These are phyloP conservation scores for Chlamydomonas applanata DNA, from an alignment of 139 green algal species.

Conservation along the genomic window DNA sequence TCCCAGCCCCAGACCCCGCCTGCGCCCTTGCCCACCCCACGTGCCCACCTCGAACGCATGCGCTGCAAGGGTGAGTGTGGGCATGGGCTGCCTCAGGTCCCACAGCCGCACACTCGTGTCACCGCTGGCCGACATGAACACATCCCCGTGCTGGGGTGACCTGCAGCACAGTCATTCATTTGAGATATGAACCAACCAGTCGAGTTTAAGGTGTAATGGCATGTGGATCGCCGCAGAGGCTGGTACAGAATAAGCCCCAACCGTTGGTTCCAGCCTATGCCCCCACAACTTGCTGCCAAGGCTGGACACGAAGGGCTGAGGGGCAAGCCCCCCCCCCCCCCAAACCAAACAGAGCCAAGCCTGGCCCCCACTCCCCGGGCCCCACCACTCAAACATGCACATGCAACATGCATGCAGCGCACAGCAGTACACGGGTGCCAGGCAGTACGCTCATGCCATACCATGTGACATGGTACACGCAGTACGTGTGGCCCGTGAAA, in stretches of 20 bases:
- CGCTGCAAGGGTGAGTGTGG: conserved; percentile 80
- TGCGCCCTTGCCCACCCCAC: neutral
- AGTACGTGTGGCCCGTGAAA: conserved; percentile 92
- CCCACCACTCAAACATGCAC: neutral
- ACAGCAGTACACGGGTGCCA: neutral
- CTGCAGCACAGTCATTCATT: conserved; percentile 45
- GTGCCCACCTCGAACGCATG: conserved; percentile 63
- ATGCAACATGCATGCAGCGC: neutral
- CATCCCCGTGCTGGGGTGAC: conserved; percentile 75
- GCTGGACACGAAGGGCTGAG: too few relatives aligned
- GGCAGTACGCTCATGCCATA: conserved; percentile 27
- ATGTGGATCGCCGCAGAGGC: too few relatives aligned
- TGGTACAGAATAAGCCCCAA: too few relatives aligned
- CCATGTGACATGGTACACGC: conserved; percentile 93
- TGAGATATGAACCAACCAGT: too few relatives aligned
- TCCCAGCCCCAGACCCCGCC: too few relatives aligned
- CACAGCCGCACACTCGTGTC: conserved; percentile 87
- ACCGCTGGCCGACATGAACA: conserved; percentile 80
- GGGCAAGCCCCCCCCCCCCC: too few relatives aligned
- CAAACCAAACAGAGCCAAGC: neutral
- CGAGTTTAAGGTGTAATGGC: too few relatives aligned
- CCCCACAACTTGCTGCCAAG: too few relatives aligned
- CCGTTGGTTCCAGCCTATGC: too few relatives aligned
- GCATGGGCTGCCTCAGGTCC: conserved; percentile 77
- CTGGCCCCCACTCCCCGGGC: neutral